Base-by-base conservation (phyloP, 1,284 basidiomycete genomes). In the Sporisorium scitamineum region DNA sequence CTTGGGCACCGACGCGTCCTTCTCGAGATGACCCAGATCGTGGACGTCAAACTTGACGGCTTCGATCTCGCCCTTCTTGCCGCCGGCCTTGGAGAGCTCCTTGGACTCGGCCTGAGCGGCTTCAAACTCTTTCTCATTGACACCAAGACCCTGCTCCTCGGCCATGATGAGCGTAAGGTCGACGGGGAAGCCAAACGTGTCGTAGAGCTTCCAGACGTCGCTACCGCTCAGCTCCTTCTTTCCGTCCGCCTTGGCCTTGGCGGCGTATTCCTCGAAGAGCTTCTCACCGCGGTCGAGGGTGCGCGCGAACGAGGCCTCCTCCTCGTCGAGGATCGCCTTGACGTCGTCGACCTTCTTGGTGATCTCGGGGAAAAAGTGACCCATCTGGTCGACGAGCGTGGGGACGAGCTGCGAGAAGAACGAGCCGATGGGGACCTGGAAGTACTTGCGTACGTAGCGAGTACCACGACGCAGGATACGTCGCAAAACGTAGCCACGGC, bases 111-210 rank as follows among this genome's bases (percentile, higher is more conserved):
- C 90, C 85, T 95, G 93, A 13, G 97, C 97, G 79, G 90, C 90
- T 79, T 95, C 94, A 79, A 97, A 97, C 80, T 95, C 95, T 47
- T 88, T 89, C 76, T 97, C 91, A 85, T 97, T 94, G 81, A 99
- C 90, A 24, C 88, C 89, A 48, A 99, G 87, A 1, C 91, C 92
- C 34, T 94, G 88, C 86, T 99, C 96, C 85, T 97, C 94, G 26
- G 97, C 96, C 96, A 99, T 99, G 75, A 99, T 89, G 60, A 93
- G 91, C 2, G 97, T 99, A 41, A 99, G 88, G 85, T 99, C 96
- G 57, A 95, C 94, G 0, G 96, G 97, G 88, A 99, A 99, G 45
- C 96, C 96, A 85, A 94, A 99, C 0, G 97, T 99, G 86, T 99
- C 97, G 86, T 99, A 99, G 58, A 99, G 87, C 32, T 94, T 90